Conservation (phyloP, 306 rosid species). For the Potentilla sterilis region DNA sequence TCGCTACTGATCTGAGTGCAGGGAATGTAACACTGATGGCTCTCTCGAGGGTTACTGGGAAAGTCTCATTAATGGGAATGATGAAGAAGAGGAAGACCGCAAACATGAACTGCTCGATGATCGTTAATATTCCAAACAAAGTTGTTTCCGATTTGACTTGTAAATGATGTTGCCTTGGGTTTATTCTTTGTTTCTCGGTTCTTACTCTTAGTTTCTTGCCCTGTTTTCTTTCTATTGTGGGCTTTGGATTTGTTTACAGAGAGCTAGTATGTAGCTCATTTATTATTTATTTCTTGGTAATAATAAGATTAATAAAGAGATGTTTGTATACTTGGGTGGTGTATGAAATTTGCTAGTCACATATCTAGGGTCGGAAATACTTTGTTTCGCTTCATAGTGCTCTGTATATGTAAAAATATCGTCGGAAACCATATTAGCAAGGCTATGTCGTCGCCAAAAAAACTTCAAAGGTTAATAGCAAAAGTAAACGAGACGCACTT, state of each 20-base stretch:
- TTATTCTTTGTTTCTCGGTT: not conserved
- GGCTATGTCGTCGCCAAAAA: too few species aligned
- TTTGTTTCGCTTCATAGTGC: not conserved
- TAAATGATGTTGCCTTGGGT: conserved; percentile 2
- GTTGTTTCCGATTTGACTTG: conserved; percentile 16
- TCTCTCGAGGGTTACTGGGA: conserved; percentile 20
- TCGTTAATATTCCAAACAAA: not conserved
- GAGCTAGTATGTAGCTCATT: conserved; percentile 3
- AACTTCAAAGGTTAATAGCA: too few species aligned
- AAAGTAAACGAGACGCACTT: too few species aligned
- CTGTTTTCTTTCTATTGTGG: not conserved
- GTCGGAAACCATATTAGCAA: too few species aligned
- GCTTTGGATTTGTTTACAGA: not conserved
- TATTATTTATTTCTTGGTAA: not conserved
- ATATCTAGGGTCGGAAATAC: not conserved
- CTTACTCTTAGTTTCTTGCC: not conserved
- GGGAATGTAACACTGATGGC: conserved; percentile 13
- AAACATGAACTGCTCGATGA: conserved; percentile 28
- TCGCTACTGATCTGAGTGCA: not conserved
- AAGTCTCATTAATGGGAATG: conserved; percentile 20
- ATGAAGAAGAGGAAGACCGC: conserved; percentile 33
- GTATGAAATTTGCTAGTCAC: not conserved
- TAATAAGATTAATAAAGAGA: not conserved
- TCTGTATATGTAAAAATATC: not conserved
- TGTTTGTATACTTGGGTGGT: not conserved